Evolutionary conservation across 139 green algal genomes (phyloP).

Genomic region (Deuterostichococcus epilithicus): DNA sequence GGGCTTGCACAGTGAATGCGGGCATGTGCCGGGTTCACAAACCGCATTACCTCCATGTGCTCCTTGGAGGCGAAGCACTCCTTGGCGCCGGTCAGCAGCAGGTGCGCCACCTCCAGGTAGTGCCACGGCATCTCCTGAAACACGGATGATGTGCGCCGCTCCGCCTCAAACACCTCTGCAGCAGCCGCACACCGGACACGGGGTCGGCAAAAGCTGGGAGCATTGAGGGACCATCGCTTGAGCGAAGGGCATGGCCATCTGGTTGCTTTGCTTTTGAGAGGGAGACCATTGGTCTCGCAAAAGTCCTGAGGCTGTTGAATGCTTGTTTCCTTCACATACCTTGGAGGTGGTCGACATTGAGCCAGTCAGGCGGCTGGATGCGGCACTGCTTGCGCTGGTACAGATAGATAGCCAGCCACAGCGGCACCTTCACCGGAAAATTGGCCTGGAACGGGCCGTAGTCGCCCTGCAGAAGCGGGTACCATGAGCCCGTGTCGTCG

Average conservation of each 20-base stretch:
- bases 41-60: slow-evolving; percentile 25
- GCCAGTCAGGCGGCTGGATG: slow-evolving; percentile 74
- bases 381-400: slow-evolving; percentile 67
- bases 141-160: slow-evolving; percentile 37
- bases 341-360: slow-evolving; percentile 48
- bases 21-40: no score
- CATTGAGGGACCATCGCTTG: no score
- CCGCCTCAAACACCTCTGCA: slow-evolving; percentile 51
- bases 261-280: no score
- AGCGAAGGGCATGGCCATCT: no score
- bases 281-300: background rate
- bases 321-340: slow-evolving; percentile 16
- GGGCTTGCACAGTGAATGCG: no score
- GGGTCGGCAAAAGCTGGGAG: no score
- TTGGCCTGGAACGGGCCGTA: slow-evolving; percentile 82
- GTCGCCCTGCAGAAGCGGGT: slow-evolving; percentile 48
- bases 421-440: slow-evolving; percentile 60
- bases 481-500: background rate
- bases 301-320: background rate
- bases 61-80: slow-evolving; percentile 40
- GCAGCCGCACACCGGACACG: no score
- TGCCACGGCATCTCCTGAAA: slow-evolving; percentile 78
- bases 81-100: slow-evolving; percentile 33
- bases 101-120: slow-evolving; percentile 57
- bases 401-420: slow-evolving; percentile 82